Base-by-base conservation (phyloP, 2,329 filamentous ascomycete genomes). In the Tympanopsis confertula region DNA sequence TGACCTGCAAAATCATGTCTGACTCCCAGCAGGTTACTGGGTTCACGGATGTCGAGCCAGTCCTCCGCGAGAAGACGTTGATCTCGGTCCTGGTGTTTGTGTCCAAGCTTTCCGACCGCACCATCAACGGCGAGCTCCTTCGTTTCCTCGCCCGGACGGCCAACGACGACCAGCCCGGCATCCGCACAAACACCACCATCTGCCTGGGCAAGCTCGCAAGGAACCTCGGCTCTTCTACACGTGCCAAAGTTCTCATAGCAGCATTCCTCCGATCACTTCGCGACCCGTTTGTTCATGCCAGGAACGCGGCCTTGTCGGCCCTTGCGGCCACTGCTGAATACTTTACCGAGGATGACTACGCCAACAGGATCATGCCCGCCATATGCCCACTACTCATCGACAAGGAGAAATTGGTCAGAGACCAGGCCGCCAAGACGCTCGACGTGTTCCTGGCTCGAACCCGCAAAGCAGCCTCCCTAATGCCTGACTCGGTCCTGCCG, bases 111-210 rank as follows among this genome's bases (percentile, higher is more conserved):
- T 94, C 87, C 1, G 91, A 98, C 50, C 78, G 91, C 26, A 84
- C 84, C 5, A 81, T 96, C 48, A 98, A 98, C 47, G 89, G 91
- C 38, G 91, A 98, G 48, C 69, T 98, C 7, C 65, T 98, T 18
- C 84, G 83, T 49, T 82, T 94, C 51, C 70, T 98, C 19, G 91
- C 91, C 32, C 95, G 94, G 57, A 95, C 89, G 2, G 87, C 91
- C 35, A 98, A 96, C 49, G 91, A 98, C 45, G 91, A 96, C 50
- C 89, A 98, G 52, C 87, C 91, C 1, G 91, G 91, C 1, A 98
- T 98, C 46, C 77, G 91, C 43, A 98, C 91, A 5, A 98, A 98
- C 55, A 98, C 91, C 0, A 98, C 91, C 2, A 96, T 98, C 39
- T 96, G 89, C 54, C 63, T 98, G 1, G 91, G 91, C 17, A 96